Evolutionary conservation across 306 rosid species (phyloP), one percentile per base, ranked within the genome.

Genomic region (Cucumis melo): DNA sequence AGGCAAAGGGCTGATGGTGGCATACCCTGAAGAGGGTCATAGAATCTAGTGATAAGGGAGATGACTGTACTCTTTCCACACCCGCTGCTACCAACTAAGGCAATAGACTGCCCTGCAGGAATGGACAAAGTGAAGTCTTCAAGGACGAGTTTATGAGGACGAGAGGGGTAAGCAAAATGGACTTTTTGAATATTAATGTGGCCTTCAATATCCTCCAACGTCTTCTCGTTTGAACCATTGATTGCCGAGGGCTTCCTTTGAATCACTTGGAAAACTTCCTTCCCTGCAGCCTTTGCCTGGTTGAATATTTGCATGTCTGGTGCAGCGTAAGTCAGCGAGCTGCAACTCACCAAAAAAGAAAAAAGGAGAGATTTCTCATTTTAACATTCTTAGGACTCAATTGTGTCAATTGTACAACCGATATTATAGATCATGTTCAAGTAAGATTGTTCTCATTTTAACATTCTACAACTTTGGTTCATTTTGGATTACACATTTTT

Each of bases 21-120:
- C 42, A 55, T 75, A 90, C 98, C 97, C 80, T 79, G 79, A 0
- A 83, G 77, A 23, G 92, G 95, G 46, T 93, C 95, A 79, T 93
- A 93, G 80, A 93, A 93, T 86, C 97, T 88, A 54, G 86, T 70
- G 38, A 89, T 88, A 1, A 93, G 80, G 46, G 98, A 91, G 81
- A 91, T 89, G 48, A 87, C 84, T n/a, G 98, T 93, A 80, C 96
- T 93, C 83, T 93, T 93, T 82, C 98, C 98, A 60, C 98, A 93
- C n/a, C 98, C 98, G 39, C 98, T 93, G 78, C 90, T 81, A 48
- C 98, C 98, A 20, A 93, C 98, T 50, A 93, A 82, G 77, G 98
- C 96, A 23, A 87, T 75, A 17, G 95, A 87, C 81, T 87, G 86
- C 81, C 95, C 96, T 44, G 93, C 88, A 50, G 96, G 87, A 77